Evolutionary conservation across 208 protist species (phyloP).

Genomic region (Leishmania aethiopica): DNA sequence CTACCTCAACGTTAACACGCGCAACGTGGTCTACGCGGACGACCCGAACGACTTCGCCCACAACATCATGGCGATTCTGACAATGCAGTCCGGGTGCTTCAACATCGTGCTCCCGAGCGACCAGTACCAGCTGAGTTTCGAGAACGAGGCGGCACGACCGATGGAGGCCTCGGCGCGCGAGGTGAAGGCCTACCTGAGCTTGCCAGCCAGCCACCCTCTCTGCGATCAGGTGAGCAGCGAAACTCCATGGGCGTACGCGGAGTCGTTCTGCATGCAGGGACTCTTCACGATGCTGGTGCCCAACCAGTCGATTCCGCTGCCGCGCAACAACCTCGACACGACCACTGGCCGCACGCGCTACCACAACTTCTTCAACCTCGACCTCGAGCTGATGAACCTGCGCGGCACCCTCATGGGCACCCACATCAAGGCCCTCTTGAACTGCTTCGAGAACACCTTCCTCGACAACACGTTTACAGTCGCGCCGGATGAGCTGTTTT

Average conservation of each 20-base stretch:
- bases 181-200: slow-evolving; percentile 53
- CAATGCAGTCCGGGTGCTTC: slow-evolving; percentile 52
- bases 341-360: slow-evolving; percentile 53
- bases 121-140: slow-evolving; percentile 76
- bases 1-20: slow-evolving; percentile 75
- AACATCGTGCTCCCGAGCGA: slow-evolving; percentile 75
- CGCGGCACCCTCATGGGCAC: slow-evolving; percentile 61
- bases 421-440: slow-evolving; percentile 71
- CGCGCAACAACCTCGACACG: slow-evolving; percentile 48
- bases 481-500: slow-evolving; percentile 81
- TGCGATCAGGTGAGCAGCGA: slow-evolving; percentile 42
- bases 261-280: slow-evolving; percentile 54
- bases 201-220: slow-evolving; percentile 74
- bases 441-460: slow-evolving; percentile 76
- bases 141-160: slow-evolving; percentile 80
- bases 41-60: slow-evolving; percentile 66
- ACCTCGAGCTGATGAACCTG: slow-evolving; percentile 63
- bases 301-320: slow-evolving; percentile 69
- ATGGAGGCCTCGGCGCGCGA: slow-evolving; percentile 52
- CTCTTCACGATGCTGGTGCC: slow-evolving; percentile 62
- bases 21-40: slow-evolving; percentile 82
- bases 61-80: slow-evolving; percentile 77
- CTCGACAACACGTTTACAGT: slow-evolving; percentile 64
- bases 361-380: slow-evolving; percentile 70
- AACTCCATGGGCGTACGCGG: slow-evolving; percentile 50